A percentile compares a stretch with the other conserved stretches of the same genome.
phyloP scores from a whole-genome alignment of 805 yeast species.

The Spathaspora arborariae region DNA sequence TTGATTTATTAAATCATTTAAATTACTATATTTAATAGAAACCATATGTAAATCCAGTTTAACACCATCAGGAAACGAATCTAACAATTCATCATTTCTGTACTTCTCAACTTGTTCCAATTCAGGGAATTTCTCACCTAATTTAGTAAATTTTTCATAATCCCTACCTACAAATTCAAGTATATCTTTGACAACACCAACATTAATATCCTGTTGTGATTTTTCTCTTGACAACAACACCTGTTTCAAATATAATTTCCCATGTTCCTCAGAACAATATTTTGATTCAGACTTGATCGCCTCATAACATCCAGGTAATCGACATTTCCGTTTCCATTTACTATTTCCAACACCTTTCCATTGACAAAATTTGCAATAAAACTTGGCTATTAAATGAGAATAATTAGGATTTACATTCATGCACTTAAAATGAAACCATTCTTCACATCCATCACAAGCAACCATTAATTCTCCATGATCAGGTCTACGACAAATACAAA shows the following conservation, averaged over 20 bases:
- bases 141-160: conserved; percentile 16
- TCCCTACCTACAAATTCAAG: conserved; percentile 18
- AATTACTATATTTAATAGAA: background rate
- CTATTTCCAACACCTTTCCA: conserved; percentile 50
- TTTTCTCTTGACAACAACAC: conserved; percentile 13
- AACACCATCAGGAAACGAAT: conserved; percentile 7
- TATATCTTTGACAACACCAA: conserved; percentile 20
- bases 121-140: conserved; percentile 43
- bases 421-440: conserved; percentile 88
- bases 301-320: conserved; percentile 51
- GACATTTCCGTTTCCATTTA: conserved; percentile 74
- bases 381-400: conserved; percentile 56
- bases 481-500: conserved; percentile 73
- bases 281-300: conserved; percentile 55
- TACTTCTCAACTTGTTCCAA: conserved; percentile 28
- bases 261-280: conserved; percentile 76
- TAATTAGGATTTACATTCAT: conserved; percentile 52
- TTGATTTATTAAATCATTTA: conserved; percentile 1
- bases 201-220: conserved; percentile 11
- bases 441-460: conserved; percentile 93
- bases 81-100: conserved; percentile 11
- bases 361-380: conserved; percentile 72
- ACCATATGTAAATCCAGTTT: conserved; percentile 5
- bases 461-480: conserved; percentile 85
- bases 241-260: conserved; percentile 39